Base-by-base conservation (phyloP, 106 monocot species). In the Phalaenopsis equestris region DNA sequence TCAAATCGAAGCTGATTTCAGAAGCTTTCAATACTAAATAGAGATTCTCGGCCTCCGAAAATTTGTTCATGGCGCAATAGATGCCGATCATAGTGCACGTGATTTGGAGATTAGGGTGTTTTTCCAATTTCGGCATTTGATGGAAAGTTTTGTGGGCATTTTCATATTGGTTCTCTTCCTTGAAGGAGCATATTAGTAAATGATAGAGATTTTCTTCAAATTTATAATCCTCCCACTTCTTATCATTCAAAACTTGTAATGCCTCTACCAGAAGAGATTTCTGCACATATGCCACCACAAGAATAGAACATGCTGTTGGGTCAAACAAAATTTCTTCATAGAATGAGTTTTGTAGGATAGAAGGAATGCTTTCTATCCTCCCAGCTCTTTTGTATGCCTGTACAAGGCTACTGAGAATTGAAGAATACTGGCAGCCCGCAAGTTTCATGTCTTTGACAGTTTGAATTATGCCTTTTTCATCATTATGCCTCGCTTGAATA, bases 181-280 rank as follows among this genome's bases (percentile, higher is more conserved):
- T 99, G 88, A 94, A 99, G 72, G 89, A 91, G 81, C 98, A 99
- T 75, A 99, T 95, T 64, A 94, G 79, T 14, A 95, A 79, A 91
- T 99, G 98, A 75, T 93, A 95, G 42, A 99, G 78, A 55, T 92
- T 99, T 67, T 89, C 94, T 79, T 93, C 94, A 80, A 84, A 99
- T 64, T 84, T 58, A 55, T 86, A 78, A 82, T 98, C 94, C 55
- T 82, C 79, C 98, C 98, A 99, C 67, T 45, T 89, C 81, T 88
- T 92, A 18, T 93, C 87, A 36, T 56, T 58, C 24, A 95, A 81
- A 83, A 95, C 72, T 56, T 55, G 80, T 24, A 99, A 57, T 76
- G 94, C 94, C 70, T 93, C 91, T 77, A 86, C 89, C 9, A 93
- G 4, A 61, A 99, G 47, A 41, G 88, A 84, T 80, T 88, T 88